phyloP scores from a whole-genome alignment of 441 rosid genomes.

The Gossypium armourianum region DNA sequence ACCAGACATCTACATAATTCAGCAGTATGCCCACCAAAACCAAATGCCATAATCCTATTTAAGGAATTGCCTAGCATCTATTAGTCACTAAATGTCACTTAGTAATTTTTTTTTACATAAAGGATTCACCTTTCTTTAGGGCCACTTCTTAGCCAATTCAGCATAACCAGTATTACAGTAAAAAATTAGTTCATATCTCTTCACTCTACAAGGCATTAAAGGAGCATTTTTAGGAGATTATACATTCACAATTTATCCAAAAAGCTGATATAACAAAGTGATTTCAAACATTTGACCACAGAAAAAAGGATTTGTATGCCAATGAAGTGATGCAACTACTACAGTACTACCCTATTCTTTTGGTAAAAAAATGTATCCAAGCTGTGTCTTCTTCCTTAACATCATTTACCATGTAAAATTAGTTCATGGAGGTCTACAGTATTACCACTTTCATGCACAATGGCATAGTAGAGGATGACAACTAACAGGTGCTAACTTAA shows the following conservation, averaged over 20 bases:
- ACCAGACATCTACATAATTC: background rate
- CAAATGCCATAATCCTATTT: background rate
- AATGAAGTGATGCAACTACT: background rate
- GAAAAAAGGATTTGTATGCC: background rate
- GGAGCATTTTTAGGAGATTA: constrained; percentile 2
- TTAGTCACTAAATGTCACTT: background rate
- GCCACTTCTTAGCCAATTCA: background rate
- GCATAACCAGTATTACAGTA: background rate
- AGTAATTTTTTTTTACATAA: background rate
- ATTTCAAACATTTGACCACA: background rate
- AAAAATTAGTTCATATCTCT: background rate
- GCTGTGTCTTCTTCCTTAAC: background rate
- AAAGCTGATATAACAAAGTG: background rate
- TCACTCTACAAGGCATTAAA: background rate
- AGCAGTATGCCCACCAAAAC: constrained; percentile 2
- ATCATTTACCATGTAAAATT: background rate
- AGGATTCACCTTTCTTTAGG: background rate
- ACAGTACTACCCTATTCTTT: background rate
- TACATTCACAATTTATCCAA: background rate
- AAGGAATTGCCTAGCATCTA: background rate
- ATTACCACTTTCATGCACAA: background rate
- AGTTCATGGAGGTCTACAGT: background rate
- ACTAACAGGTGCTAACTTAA: background rate
- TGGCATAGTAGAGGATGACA: background rate
- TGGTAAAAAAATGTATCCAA: background rate